Evolutionary conservation across 345 rosid species (phyloP).

Genomic region (Citrus australasica): DNA sequence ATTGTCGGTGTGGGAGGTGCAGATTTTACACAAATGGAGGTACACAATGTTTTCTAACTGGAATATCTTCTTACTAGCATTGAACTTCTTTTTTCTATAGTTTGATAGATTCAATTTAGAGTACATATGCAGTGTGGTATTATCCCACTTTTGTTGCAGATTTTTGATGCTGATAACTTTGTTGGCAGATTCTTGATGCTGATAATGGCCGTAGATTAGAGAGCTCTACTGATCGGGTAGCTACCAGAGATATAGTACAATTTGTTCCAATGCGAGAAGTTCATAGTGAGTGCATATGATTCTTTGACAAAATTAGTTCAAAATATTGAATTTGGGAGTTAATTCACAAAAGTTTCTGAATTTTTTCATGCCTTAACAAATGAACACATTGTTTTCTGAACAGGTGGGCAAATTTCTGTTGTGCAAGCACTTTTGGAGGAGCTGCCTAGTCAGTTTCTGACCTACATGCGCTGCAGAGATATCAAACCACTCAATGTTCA

Average conservation of each 20-base stretch:
- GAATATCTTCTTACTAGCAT: neutral
- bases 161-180: slow-evolving; percentile 70
- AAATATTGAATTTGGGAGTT: neutral
- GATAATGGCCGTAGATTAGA: slow-evolving; percentile 69
- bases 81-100: neutral
- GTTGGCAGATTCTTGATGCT: slow-evolving; percentile 71
- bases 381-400: neutral
- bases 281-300: slow-evolving; percentile 45
- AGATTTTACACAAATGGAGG: slow-evolving; percentile 91
- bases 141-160: slow-evolving; percentile 27
- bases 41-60: slow-evolving; percentile 14
- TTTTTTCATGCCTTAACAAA: neutral
- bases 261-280: slow-evolving; percentile 82
- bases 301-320: neutral
- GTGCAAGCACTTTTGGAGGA: slow-evolving; percentile 83
- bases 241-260: slow-evolving; percentile 87
- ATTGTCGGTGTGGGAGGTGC: slow-evolving; percentile 84
- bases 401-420: slow-evolving; percentile 66
- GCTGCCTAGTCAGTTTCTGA: slow-evolving; percentile 81
- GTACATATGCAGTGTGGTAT: neutral
- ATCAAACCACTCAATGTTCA: slow-evolving; percentile 42
- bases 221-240: slow-evolving; percentile 70
- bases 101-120: neutral
- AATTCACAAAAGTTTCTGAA: neutral
- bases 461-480: slow-evolving; percentile 53